A percentile compares a stretch with the other conserved stretches of the same genome.
Conservation (phyloP, 2,329 filamentous ascomycete genomes). For the Cladosporium colombiae region DNA sequence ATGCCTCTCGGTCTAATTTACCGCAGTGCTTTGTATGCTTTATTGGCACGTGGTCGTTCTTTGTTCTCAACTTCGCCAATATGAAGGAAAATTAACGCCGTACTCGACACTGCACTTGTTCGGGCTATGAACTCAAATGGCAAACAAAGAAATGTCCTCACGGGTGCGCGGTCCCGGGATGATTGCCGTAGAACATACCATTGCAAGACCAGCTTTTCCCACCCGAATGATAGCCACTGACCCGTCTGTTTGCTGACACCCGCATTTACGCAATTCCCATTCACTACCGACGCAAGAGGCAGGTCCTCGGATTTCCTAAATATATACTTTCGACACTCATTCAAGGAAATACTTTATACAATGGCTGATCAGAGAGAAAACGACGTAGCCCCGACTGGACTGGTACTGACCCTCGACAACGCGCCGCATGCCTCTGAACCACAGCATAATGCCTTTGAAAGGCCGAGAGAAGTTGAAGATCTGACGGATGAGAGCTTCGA, state of each 20-base stretch:
- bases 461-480: not conserved
- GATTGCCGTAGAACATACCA: not conserved
- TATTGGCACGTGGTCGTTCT: not conserved
- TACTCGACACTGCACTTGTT: not conserved
- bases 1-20: not conserved
- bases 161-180: not conserved
- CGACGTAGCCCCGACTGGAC: not conserved
- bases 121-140: not conserved
- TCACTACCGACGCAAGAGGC: conserved; percentile 10
- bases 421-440: not conserved
- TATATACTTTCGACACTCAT: not conserved
- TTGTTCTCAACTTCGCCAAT: not conserved
- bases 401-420: not conserved
- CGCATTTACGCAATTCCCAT: not conserved
- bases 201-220: not conserved
- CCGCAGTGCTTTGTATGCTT: conserved; percentile 2
- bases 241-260: conserved; percentile 9
- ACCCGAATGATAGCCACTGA: not conserved
- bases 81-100: not conserved
- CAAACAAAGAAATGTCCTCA: conserved; percentile 6
- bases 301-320: conserved; percentile 5
- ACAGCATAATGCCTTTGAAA: not conserved
- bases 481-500: not conserved
- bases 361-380: conserved; percentile 4
- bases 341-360: not conserved